Evolutionary conservation across 305 asterid genomes (phyloP).

Genomic region (Solanum hybrid): DNA sequence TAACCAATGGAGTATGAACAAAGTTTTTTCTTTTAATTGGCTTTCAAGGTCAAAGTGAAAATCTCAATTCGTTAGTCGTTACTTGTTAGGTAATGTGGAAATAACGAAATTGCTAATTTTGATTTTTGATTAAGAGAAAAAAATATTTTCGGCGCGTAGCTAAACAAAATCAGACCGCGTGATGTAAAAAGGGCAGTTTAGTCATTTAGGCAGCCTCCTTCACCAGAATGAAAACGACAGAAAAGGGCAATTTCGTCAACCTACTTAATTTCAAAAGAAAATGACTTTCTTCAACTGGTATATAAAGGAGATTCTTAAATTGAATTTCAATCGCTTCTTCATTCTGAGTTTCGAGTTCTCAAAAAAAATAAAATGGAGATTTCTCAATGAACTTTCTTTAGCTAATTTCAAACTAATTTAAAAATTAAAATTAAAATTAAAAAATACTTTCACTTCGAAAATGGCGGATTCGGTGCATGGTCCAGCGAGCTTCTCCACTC

Average conservation of each 20-base stretch:
- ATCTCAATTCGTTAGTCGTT: not conserved
- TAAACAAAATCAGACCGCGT: not conserved
- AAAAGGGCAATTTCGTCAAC: not conserved
- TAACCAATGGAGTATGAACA: not conserved
- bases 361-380: not conserved
- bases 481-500: conserved; percentile 71
- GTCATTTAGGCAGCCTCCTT: not conserved
- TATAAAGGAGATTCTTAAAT: not conserved
- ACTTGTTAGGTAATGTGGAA: not conserved
- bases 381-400: not conserved
- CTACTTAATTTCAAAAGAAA: not conserved
- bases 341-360: not conserved
- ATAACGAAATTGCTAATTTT: not conserved
- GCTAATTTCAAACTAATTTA: not conserved
- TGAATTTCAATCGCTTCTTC: not conserved
- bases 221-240: not conserved
- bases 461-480: conserved; percentile 57
- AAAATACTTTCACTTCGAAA: not conserved
- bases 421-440: not conserved
- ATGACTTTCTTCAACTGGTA: not conserved
- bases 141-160: not conserved
- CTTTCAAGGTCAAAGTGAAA: not conserved
- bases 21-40: not conserved
- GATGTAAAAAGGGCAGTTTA: not conserved
- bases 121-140: not conserved